phyloP scores from a whole-genome alignment of 2,329 filamentous ascomycete species.

The Alternaria tenuissima region DNA sequence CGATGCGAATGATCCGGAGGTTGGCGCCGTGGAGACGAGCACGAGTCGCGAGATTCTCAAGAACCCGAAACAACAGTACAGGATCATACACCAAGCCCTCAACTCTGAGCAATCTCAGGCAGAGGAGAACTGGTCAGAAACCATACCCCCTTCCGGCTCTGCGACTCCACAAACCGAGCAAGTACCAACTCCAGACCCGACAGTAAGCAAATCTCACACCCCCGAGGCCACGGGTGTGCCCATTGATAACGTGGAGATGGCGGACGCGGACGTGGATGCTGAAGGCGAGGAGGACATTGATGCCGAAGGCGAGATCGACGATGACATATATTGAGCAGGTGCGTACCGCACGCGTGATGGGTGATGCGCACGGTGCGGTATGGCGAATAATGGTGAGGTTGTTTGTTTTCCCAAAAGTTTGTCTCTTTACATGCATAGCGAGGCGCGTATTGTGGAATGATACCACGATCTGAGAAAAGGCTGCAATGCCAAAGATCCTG shows the following conservation, averaged over 20 bases:
- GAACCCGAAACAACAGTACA: slow-evolving; percentile 33
- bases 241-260: slow-evolving; percentile 21
- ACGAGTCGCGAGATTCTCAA: slow-evolving; percentile 23
- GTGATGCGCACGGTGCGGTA: neutral
- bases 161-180: neutral
- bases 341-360: neutral
- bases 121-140: neutral
- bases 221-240: neutral
- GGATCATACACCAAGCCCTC: slow-evolving; percentile 24
- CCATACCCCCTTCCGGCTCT: neutral
- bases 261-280: slow-evolving; percentile 16
- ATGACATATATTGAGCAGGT: slow-evolving; percentile 18
- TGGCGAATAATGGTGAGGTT: neutral
- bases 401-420: slow-evolving; percentile 1
- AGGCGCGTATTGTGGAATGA: slow-evolving; percentile 12
- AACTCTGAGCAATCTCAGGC: slow-evolving; percentile 1
- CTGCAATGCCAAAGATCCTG: neutral
- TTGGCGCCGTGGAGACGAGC: slow-evolving; percentile 1
- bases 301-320: slow-evolving; percentile 35
- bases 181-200: neutral
- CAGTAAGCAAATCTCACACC: slow-evolving; percentile 2
- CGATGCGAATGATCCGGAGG: neutral
- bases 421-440: slow-evolving; percentile 22
- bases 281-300: slow-evolving; percentile 27
- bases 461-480: neutral